phyloP scores from a whole-genome alignment of 192 early-diverging fungal genomes.

The Spizellomyces sp. region DNA sequence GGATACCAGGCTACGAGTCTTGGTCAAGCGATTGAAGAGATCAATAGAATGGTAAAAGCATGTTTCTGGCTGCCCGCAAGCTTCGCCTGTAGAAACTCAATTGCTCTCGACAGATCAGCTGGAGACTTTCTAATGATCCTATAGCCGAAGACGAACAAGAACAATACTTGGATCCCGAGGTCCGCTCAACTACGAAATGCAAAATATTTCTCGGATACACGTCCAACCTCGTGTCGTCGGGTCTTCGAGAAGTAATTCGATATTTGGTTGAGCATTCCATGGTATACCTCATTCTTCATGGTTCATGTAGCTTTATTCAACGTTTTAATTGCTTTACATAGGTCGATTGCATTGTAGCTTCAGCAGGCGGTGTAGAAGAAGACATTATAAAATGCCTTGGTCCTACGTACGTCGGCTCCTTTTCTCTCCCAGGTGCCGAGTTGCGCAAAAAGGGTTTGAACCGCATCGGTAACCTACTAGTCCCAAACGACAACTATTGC shows the following conservation, averaged over 20 bases:
- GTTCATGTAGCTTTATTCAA: neutral
- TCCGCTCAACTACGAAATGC: conserved; percentile 75
- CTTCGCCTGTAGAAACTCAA: neutral
- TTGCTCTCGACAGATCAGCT: conserved; percentile 50
- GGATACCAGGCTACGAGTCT: conserved; percentile 95
- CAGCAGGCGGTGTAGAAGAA: conserved; percentile 96
- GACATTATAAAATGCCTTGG: conserved; percentile 98
- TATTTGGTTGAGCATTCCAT: conserved; percentile 88
- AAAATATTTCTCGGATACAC: conserved; percentile 99
- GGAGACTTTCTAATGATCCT: conserved; percentile 91
- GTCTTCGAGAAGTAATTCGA: conserved; percentile 87
- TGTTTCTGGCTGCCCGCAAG: neutral
- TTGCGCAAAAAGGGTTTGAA: conserved; percentile 90
- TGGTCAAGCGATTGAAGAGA: conserved; percentile 84
- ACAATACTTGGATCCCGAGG: conserved; percentile 59
- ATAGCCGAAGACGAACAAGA: conserved; percentile 60
- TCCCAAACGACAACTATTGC: conserved; percentile 99
- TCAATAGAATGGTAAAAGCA: conserved; percentile 83
- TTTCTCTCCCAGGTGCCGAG: conserved; percentile 71
- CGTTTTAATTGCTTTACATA: conserved; percentile 5
- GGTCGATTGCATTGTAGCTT: conserved; percentile 86
- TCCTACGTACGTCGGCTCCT: conserved; percentile 84
- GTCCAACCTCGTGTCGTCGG: conserved; percentile 95
- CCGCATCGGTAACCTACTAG: conserved; percentile 94
- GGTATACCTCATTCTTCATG: conserved; percentile 36